phyloP scores from a whole-genome alignment of 352 stramenopile genomes.

The Phytophthora pseudosyringae region DNA sequence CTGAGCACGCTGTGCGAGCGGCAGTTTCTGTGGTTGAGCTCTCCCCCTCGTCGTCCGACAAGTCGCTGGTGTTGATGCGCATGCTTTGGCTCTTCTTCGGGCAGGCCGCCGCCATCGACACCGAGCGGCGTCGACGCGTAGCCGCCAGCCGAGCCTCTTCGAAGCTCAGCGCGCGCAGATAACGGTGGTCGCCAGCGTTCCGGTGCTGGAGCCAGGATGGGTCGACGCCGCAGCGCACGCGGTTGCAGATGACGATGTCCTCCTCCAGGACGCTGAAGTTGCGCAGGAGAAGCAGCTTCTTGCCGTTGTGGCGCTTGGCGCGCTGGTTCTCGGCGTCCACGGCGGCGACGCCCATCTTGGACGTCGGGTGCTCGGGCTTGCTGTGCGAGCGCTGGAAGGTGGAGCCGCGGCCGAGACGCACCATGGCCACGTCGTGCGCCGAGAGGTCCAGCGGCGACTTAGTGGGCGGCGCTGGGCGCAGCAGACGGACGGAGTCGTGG shows the following conservation, averaged over 20 bases:
- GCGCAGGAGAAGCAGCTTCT: constrained; percentile 65
- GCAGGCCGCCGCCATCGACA: constrained; percentile 22
- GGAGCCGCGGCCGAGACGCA: constrained; percentile 32
- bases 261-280: constrained; percentile 71
- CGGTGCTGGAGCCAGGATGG: constrained; percentile 52
- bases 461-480: constrained; percentile 25
- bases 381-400: constrained; percentile 60
- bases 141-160: constrained; percentile 52
- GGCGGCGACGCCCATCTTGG: constrained; percentile 52
- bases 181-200: constrained; percentile 45
- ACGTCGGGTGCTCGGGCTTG: constrained; percentile 67
- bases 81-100: constrained; percentile 32
- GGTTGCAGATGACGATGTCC: constrained; percentile 77
- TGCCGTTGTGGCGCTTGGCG: constrained; percentile 41
- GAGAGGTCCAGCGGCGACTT: constrained; percentile 34
- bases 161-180: constrained; percentile 59
- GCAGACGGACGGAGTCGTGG: constrained; percentile 24
- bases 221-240: constrained; percentile 63
- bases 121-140: constrained; percentile 42
- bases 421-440: constrained; percentile 38
- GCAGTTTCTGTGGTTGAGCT: not conserved
- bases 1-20: not conserved
- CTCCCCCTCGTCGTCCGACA: constrained; percentile 9
- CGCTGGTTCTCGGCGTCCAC: constrained; percentile 53
- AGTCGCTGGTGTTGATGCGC: constrained; percentile 14